Evolutionary conservation across 108 stramenopile genomes (phyloP).

Genomic region (Pseudonitzschia delicatissima): DNA sequence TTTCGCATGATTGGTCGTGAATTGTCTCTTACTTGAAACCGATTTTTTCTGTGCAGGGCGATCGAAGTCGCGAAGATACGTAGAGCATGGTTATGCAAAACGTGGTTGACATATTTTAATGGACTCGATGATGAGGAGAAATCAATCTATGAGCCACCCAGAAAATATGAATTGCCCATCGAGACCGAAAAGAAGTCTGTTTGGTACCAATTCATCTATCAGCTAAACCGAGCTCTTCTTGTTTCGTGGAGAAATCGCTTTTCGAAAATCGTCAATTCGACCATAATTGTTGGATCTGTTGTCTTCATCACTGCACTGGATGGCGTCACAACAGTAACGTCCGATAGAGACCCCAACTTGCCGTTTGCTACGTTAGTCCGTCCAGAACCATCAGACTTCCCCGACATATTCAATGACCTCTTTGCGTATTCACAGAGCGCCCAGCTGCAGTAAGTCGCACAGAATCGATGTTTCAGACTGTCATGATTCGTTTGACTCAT

Average conservation of each 20-base stretch:
- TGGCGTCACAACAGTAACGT: conserved; percentile 17
- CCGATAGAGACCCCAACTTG: conserved; percentile 1
- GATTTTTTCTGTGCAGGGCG: background rate
- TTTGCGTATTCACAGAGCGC: conserved; percentile 14
- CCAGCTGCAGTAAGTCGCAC: conserved; percentile 9
- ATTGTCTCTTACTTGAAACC: background rate
- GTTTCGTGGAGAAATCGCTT: conserved; percentile 32
- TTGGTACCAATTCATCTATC: conserved; percentile 24
- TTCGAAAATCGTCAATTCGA: conserved; percentile 26
- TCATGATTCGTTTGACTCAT: background rate
- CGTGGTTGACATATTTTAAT: conserved; percentile 26
- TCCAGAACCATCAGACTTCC: background rate
- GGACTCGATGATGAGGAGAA: background rate
- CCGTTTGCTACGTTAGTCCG: conserved; percentile 12
- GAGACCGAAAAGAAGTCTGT: conserved; percentile 11
- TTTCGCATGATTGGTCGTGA: background rate
- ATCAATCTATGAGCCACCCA: conserved; percentile 21
- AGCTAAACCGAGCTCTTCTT: conserved; percentile 22
- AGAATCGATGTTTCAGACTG: background rate
- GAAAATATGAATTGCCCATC: conserved; percentile 21
- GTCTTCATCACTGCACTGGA: conserved; percentile 27
- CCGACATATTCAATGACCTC: background rate
- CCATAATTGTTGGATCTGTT: conserved; percentile 33
- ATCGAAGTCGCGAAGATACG: conserved; percentile 20
- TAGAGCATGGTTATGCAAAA: conserved; percentile 26